Conservation (phyloP, 108 stramenopile species). For the Nitzschia sp. region DNA sequence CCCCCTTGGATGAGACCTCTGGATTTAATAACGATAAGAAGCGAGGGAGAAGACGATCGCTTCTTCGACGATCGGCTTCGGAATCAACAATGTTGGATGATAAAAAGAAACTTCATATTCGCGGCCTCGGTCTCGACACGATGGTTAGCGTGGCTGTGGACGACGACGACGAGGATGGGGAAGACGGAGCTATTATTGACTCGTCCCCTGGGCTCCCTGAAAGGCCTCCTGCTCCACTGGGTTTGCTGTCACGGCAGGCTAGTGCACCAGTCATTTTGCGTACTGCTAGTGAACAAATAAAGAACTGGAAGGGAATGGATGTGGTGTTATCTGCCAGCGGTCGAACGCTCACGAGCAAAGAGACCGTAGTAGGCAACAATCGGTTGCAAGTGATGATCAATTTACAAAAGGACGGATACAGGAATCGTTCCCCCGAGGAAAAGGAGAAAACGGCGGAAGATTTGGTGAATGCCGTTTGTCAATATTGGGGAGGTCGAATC, state of each 20-base stretch:
- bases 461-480: constrained; percentile 20
- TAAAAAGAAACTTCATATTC: constrained; percentile 26
- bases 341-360: constrained; percentile 1
- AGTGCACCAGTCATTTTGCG: constrained; percentile 4
- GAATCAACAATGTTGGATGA: constrained; percentile 32
- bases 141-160: not conserved
- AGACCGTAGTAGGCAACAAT: constrained; percentile 26
- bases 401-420: constrained; percentile 11
- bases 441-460: constrained; percentile 13
- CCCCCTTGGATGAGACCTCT: not conserved
- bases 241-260: not conserved
- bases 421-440: constrained; percentile 14
- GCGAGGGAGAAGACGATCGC: constrained; percentile 25
- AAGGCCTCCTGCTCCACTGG: not conserved
- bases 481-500: constrained; percentile 27
- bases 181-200: not conserved
- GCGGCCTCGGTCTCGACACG: constrained; percentile 10
- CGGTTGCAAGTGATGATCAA: constrained; percentile 18
- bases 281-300: constrained; percentile 8
- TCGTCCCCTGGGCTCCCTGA: not conserved
- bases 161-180: constrained; percentile 9
- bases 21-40: constrained; percentile 18
- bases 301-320: constrained; percentile 29
- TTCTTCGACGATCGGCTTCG: constrained; percentile 34
- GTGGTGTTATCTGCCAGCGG: constrained; percentile 9